phyloP scores from a whole-genome alignment of 495 filamentous ascomycete species.

The Podospora conica region DNA sequence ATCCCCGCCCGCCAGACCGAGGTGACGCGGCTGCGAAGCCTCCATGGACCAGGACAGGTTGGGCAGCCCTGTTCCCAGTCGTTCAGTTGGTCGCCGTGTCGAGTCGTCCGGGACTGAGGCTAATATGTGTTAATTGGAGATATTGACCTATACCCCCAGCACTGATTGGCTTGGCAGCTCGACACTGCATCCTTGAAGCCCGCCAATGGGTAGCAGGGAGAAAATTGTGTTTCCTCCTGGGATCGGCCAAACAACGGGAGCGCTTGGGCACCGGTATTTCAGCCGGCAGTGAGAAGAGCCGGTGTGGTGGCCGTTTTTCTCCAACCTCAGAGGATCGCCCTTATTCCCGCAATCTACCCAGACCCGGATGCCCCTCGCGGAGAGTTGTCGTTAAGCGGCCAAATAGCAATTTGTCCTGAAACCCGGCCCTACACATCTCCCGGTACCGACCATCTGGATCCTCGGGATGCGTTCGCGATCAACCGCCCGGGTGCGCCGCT shows the following conservation, averaged over 20 bases:
- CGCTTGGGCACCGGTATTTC: neutral
- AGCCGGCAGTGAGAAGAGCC: neutral
- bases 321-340: neutral
- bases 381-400: neutral
- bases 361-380: neutral
- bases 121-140: neutral
- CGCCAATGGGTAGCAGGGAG: neutral
- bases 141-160: neutral
- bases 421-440: neutral
- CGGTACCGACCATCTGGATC: neutral
- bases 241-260: neutral
- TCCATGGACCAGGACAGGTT: neutral
- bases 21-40: conserved; percentile 1
- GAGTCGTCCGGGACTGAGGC: neutral
- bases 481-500: neutral
- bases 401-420: neutral
- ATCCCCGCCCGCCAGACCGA: neutral
- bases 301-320: neutral
- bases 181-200: neutral
- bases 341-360: neutral
- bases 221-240: neutral
- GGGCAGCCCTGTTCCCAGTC: neutral
- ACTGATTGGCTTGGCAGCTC: neutral
- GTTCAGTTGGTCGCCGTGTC: neutral
- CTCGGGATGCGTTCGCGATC: neutral